Base-by-base conservation (phyloP, 768 basidiomycete species). In the Panaeolus papilionaceus region DNA sequence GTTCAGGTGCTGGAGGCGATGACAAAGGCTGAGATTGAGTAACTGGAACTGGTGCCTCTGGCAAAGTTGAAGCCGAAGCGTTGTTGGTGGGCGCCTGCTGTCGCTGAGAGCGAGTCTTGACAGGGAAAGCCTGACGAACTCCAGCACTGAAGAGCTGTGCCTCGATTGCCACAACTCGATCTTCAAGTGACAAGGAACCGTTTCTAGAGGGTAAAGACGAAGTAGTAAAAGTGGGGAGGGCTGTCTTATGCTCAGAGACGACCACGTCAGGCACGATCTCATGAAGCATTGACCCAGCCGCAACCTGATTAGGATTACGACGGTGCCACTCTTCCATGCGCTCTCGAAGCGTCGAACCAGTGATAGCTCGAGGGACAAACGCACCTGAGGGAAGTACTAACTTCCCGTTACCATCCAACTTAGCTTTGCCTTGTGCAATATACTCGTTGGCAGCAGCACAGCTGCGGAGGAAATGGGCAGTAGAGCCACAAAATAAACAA, bases 271-370 rank as follows among this genome's bases (percentile, higher is more conserved):
- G 26, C 7, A 26, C n/a, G 7, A 51, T 26, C 47, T 51, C 47
- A 11, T 51, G 47, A 11, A 51, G 10, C 20, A 23, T 20, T 8
- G 47, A 18, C 42, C 42, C 47, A 5, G 47, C 47, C 4, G 47
- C 47, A 7, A 51, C 20, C 47, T 51, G 47, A 9, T 51, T 26
- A 51, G 47, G 20, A 9, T 51, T 51, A 26, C n/a, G 47, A 12
- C 47, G 47, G 47, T 51, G 47, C 47, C 47, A 51, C 18, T 51
- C 47, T 26, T 51, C 47, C 47, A 51, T 51, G 8, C 47, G 47
- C 20, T 51, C 47, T 18, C 23, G 47, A 3, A 51, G 20, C 3
- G 47, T 51, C 3, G 20, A 8, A 9, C 47, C 47, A 9, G 47
- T n/a, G 23, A 23, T 51, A 9, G 23, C 12, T 23, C 20, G 47